These are phyloP conservation scores for Tricholoma saponaceum DNA, from an alignment of 768 basidiomycete genomes.

Conservation along the genomic window DNA sequence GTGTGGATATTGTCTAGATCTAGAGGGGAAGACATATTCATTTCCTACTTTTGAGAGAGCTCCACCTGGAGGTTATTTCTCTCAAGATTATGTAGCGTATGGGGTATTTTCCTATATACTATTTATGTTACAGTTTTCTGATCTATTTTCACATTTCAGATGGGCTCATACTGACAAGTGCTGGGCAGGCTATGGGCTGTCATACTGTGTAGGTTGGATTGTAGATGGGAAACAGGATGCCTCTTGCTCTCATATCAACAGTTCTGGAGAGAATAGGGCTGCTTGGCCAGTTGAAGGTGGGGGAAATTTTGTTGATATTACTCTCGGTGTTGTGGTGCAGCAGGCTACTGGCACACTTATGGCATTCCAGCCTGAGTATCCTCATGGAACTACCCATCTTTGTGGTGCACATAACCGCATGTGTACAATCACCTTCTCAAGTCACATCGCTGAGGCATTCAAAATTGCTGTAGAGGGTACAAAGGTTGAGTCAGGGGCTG, in stretches of 20 bases:
- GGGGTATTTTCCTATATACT: neutral
- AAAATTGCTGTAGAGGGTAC: neutral
- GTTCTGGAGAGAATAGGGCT: neutral
- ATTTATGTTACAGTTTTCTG: neutral
- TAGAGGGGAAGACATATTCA: neutral
- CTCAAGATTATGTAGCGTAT: constrained; percentile 1
- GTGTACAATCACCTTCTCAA: neutral
- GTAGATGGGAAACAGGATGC: neutral
- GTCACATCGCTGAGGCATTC: neutral
- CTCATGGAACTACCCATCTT: constrained; percentile 4
- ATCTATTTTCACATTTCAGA: neutral
- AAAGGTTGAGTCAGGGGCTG: neutral
- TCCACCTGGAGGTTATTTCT: constrained; percentile 2
- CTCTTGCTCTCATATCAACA: neutral
- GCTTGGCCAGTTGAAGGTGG: neutral
- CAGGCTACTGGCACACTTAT: constrained; percentile 1
- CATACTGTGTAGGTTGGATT: neutral
- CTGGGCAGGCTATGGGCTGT: neutral
- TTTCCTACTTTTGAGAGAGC: neutral
- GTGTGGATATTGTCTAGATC: neutral
- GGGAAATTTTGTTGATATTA: constrained; percentile 3
- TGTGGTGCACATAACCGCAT: constrained; percentile 3
- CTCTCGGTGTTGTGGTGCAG: constrained; percentile 1
- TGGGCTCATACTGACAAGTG: constrained; percentile 1
- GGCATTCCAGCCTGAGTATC: constrained; percentile 2